Conservation (phyloP, 176 grass and related monocot species). For the Elymus sibiricus region DNA sequence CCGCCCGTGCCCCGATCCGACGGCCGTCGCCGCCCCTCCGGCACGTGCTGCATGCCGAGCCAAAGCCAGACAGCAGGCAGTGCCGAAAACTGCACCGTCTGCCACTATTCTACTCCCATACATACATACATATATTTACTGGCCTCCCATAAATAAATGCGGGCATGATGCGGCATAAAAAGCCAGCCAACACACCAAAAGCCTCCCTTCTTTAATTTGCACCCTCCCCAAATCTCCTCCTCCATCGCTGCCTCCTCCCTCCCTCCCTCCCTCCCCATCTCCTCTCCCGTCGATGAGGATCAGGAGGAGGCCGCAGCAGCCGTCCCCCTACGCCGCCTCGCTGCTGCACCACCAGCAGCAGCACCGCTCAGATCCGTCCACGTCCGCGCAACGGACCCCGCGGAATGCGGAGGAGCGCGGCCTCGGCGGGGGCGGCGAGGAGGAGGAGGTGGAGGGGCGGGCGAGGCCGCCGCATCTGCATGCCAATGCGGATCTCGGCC, state of each 20-base stretch:
- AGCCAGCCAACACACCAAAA: constrained; percentile 32
- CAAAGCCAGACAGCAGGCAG: constrained; percentile 33
- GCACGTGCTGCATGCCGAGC: constrained; percentile 37
- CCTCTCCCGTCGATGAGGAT: constrained; percentile 72
- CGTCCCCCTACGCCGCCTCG: not conserved
- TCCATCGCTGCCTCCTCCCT: not conserved
- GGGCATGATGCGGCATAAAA: constrained; percentile 35
- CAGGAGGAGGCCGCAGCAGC: constrained; percentile 61
- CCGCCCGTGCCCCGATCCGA: not conserved
- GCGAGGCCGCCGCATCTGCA: constrained; percentile 52
- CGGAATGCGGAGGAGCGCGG: constrained; percentile 14
- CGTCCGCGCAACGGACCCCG: constrained; percentile 32
- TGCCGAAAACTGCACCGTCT: constrained; percentile 59
- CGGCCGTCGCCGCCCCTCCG: not conserved
- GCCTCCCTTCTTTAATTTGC: constrained; percentile 55
- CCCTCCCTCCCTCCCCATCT: not conserved
- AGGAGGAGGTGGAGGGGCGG: not conserved
- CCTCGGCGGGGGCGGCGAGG: not conserved
- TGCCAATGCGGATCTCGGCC: constrained; percentile 53
- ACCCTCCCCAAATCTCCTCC: constrained; percentile 57
- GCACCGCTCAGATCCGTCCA: constrained; percentile 49
- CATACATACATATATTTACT: constrained; percentile 14
- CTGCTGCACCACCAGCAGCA: not conserved
- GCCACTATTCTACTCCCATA: constrained; percentile 24
- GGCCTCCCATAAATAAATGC: constrained; percentile 29